Base-by-base conservation (phyloP, 2,329 filamentous ascomycete species). In the Fusarium sp. region DNA sequence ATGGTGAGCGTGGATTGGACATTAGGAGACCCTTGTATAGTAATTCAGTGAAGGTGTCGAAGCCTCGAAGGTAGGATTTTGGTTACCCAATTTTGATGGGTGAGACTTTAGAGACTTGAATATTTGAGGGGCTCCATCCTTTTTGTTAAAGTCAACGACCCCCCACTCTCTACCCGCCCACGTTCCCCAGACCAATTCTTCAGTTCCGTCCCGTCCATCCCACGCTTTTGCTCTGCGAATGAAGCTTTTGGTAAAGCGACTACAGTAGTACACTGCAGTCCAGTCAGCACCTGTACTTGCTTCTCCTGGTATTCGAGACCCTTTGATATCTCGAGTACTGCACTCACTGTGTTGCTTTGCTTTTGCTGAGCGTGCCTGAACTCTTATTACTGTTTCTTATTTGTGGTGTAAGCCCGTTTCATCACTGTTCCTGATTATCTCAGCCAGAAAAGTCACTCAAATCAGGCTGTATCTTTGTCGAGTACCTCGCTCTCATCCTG, bases 131-230 rank as follows among this genome's bases (percentile, higher is more conserved):
- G 61, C 41, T 61, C 58, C 36, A 55, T 71, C 44, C 42, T 44
- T 62, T 61, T 53, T 65, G 70, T 69, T 73, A 71, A 73, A 70
- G 62, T 71, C 70, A 55, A 60, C 48, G 62, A 61, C 59, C 71
- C 71, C 71, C 71, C 71, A 74, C 71, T 68, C 71, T 70, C 53
- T 68, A 72, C 70, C 70, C 70, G 64, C 54, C 66, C 67, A 70
- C 65, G 51, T 71, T 74, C 68, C 72, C 71, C 67, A 73, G 70
- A 70, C 65, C 58, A 70, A 63, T 38, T 47, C 48, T 35, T 51
- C 48, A 51, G 31, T 58, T 65, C 48, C 39, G 69, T 65, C 60
- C 60, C 47, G 56, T 70, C 54, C 61, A 72, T 73, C 71, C 71
- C 71, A 69, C 71, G 68, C 65, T 60, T 60, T 56, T 44, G 63